Evolutionary conservation across 179 eudicot species (phyloP).

Genomic region (Gypsophila paniculata): DNA sequence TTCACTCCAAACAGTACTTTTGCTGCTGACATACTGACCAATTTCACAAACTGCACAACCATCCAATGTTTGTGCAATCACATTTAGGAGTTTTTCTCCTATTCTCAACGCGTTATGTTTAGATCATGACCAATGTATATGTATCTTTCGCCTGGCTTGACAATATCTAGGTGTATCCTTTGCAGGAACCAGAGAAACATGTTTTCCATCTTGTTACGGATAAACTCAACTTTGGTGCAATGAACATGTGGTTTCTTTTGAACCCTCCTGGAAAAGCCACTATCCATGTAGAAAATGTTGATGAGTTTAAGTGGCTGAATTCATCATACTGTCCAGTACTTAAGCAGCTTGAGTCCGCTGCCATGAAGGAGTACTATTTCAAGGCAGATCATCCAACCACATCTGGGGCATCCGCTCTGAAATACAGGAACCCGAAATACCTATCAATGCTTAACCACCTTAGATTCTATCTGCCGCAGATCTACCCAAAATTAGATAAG

Average conservation of each 20-base stretch:
- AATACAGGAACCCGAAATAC: conserved; percentile 90
- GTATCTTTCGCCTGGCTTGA: conserved; percentile 10
- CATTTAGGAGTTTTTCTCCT: background rate
- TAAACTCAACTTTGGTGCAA: conserved; percentile 86
- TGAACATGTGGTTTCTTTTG: conserved; percentile 89
- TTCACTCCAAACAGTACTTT: too few relatives aligned
- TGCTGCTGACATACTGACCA: too few relatives aligned
- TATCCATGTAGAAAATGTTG: conserved; percentile 91
- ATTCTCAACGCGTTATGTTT: background rate
- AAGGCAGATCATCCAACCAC: conserved; percentile 74
- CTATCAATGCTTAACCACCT: conserved; percentile 91
- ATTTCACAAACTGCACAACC: background rate
- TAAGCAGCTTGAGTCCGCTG: conserved; percentile 70
- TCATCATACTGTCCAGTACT: conserved; percentile 88
- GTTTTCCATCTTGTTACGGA: conserved; percentile 94
- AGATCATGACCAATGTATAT: background rate
- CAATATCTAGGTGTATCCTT: conserved; percentile 19
- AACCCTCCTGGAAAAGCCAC: conserved; percentile 86
- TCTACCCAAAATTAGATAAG: conserved; percentile 82
- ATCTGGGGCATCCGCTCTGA: conserved; percentile 76
- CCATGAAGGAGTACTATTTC: conserved; percentile 90
- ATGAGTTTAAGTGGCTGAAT: conserved; percentile 88
- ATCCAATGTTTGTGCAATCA: background rate
- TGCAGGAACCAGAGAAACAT: conserved; percentile 82
- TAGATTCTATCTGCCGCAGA: conserved; percentile 84